phyloP scores from a whole-genome alignment of 2,329 filamentous ascomycete species.

The Dothistroma septosporum region DNA sequence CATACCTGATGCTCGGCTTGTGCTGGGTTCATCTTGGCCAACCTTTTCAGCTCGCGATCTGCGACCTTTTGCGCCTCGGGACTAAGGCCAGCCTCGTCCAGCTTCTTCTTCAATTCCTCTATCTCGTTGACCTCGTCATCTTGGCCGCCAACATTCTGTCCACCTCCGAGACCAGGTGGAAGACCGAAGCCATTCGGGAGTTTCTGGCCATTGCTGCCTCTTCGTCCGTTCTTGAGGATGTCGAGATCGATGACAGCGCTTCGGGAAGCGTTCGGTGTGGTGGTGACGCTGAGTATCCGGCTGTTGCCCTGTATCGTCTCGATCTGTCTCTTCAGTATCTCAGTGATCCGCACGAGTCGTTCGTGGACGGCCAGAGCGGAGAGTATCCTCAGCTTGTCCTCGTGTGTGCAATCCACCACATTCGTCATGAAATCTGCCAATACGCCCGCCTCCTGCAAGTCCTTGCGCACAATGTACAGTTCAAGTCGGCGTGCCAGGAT shows the following conservation, averaged over 20 bases:
- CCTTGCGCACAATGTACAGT: constrained; percentile 78
- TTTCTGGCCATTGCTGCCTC: constrained; percentile 32
- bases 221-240: constrained; percentile 39
- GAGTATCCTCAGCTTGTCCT: constrained; percentile 85
- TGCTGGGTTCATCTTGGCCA: constrained; percentile 93
- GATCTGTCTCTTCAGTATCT: constrained; percentile 78
- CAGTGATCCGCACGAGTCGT: constrained; percentile 75
- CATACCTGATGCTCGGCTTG: constrained; percentile 96
- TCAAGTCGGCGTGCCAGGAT: constrained; percentile 83
- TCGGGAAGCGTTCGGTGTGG: constrained; percentile 46
- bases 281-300: constrained; percentile 74
- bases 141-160: constrained; percentile 42
- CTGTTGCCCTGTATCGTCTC: constrained; percentile 80
- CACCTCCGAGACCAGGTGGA: constrained; percentile 31
- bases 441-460: constrained; percentile 73
- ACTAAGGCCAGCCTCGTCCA: constrained; percentile 75
- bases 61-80: constrained; percentile 87
- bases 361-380: constrained; percentile 75
- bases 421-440: constrained; percentile 97
- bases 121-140: constrained; percentile 85
- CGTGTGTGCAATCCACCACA: constrained; percentile 77
- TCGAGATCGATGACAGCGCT: constrained; percentile 42
- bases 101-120: constrained; percentile 82
- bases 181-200: constrained; percentile 25
- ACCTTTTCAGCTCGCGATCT: constrained; percentile 76